A percentile compares a stretch with the other conserved stretches of the same genome.
These are phyloP conservation scores for Hypomyces perniciosus DNA, from an alignment of 2,329 filamentous ascomycete genomes.

Conservation along the genomic window DNA sequence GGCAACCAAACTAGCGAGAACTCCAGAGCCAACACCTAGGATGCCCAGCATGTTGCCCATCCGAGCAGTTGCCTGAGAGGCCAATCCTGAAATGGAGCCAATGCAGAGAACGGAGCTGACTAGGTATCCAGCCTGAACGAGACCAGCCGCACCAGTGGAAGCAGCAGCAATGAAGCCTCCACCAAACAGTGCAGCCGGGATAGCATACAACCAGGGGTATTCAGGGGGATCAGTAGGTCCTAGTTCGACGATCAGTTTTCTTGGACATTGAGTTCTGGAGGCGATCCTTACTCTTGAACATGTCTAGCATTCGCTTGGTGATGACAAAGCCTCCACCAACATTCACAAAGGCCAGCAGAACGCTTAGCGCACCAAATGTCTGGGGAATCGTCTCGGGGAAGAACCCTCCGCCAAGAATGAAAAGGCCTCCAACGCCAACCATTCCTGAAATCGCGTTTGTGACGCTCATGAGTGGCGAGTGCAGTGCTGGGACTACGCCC, in stretches of 20 bases:
- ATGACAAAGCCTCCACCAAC: slow-evolving; percentile 86
- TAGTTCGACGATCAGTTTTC: slow-evolving; percentile 21
- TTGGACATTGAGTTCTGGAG: background rate
- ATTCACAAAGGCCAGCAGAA: slow-evolving; percentile 81
- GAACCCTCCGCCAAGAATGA: slow-evolving; percentile 79
- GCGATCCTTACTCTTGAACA: slow-evolving; percentile 62
- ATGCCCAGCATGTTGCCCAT: slow-evolving; percentile 84
- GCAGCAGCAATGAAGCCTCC: slow-evolving; percentile 77
- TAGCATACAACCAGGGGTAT: slow-evolving; percentile 79
- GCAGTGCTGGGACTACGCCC: slow-evolving; percentile 77
- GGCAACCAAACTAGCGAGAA: slow-evolving; percentile 74
- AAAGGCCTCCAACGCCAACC: slow-evolving; percentile 83
- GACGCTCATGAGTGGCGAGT: slow-evolving; percentile 86
- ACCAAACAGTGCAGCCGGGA: slow-evolving; percentile 71
- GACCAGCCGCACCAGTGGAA: slow-evolving; percentile 72
- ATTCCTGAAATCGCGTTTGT: slow-evolving; percentile 91
- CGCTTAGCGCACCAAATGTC: slow-evolving; percentile 68
- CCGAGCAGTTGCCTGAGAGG: slow-evolving; percentile 75
- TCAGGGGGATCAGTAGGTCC: slow-evolving; percentile 79
- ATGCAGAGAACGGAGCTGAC: slow-evolving; percentile 82
- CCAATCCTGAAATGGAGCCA: slow-evolving; percentile 72
- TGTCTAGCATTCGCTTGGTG: slow-evolving; percentile 88
- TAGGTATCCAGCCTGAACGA: slow-evolving; percentile 83
- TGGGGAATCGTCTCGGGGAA: slow-evolving; percentile 75
- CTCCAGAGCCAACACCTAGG: slow-evolving; percentile 75